Conservation (phyloP, 2,329 filamentous ascomycete species). For the Mycogone perniciosa region DNA sequence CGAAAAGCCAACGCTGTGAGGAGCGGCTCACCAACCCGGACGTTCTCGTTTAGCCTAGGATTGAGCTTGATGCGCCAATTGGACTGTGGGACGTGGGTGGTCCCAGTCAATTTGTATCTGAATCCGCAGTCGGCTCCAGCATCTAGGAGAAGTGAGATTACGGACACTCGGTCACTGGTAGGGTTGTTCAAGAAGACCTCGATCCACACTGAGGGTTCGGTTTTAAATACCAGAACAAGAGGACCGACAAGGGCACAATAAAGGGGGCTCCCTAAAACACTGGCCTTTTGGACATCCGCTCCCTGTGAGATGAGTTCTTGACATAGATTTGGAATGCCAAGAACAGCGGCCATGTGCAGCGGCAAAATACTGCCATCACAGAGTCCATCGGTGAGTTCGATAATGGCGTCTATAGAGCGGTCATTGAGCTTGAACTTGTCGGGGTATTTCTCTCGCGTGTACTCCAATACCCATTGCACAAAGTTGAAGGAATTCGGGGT, state of each 20-base stretch:
- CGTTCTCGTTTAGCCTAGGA: neutral
- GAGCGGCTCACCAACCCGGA: too few relatives aligned
- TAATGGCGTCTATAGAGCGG: conserved; percentile 16
- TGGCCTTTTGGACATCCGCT: conserved; percentile 16
- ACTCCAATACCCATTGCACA: conserved; percentile 32
- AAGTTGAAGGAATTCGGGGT: conserved; percentile 23
- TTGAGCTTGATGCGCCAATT: too few relatives aligned
- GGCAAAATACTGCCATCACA: conserved; percentile 23
- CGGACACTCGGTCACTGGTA: conserved; percentile 14
- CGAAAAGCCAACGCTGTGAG: too few relatives aligned
- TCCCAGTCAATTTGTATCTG: neutral
- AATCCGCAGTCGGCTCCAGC: conserved; percentile 16
- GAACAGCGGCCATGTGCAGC: conserved; percentile 29
- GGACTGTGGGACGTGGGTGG: too few relatives aligned
- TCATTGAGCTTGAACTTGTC: conserved; percentile 9
- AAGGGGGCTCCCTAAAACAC: conserved; percentile 26
- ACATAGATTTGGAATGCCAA: conserved; percentile 27
- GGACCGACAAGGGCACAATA: conserved; percentile 30
- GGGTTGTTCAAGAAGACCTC: conserved; percentile 14
- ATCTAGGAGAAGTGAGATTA: conserved; percentile 20
- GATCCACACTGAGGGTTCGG: conserved; percentile 18
- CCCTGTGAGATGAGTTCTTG: conserved; percentile 19
- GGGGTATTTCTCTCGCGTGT: conserved; percentile 25
- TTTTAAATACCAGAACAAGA: conserved; percentile 18
- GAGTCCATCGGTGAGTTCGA: conserved; percentile 26